Conservation (phyloP, 1,284 basidiomycete species). For the Ceratobasidium sp. region DNA sequence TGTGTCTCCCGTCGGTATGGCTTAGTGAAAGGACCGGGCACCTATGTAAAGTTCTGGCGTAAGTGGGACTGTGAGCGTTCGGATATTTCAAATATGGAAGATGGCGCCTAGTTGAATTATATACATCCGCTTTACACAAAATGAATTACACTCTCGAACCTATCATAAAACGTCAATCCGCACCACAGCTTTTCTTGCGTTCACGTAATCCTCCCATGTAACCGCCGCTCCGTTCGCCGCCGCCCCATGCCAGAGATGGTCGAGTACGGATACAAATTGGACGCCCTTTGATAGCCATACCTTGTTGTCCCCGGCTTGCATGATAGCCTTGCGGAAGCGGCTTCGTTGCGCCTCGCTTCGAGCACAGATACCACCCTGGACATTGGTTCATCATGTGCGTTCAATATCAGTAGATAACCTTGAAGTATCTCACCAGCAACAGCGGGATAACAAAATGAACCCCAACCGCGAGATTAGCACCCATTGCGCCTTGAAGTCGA, state of each 20-base stretch:
- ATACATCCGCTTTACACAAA: no score
- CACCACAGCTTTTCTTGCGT: not conserved
- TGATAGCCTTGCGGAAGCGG: not conserved
- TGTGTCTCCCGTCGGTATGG: no score
- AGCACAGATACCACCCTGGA: slow-evolving; percentile 3
- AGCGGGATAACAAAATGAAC: not conserved
- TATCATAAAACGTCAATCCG: not conserved
- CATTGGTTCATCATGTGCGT: not conserved
- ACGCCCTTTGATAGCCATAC: not conserved
- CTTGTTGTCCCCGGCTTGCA: not conserved
- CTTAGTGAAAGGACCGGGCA: no score
- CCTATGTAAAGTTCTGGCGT: no score
- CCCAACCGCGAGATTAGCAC: not conserved
- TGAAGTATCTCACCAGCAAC: not conserved
- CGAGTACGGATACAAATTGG: slow-evolving; percentile 1
- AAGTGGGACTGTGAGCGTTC: no score
- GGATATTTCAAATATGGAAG: no score
- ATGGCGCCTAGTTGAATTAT: no score
- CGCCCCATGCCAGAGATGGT: slow-evolving; percentile 5
- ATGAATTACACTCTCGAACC: no score
- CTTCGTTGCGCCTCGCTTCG: not conserved
- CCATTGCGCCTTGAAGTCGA: not conserved
- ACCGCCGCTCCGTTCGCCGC: not conserved
- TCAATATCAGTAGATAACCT: not conserved
- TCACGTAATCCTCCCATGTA: slow-evolving; percentile 12